Evolutionary conservation across 2,329 filamentous ascomycete genomes (phyloP).

Genomic region (Fusarium brachygibbosum): DNA sequence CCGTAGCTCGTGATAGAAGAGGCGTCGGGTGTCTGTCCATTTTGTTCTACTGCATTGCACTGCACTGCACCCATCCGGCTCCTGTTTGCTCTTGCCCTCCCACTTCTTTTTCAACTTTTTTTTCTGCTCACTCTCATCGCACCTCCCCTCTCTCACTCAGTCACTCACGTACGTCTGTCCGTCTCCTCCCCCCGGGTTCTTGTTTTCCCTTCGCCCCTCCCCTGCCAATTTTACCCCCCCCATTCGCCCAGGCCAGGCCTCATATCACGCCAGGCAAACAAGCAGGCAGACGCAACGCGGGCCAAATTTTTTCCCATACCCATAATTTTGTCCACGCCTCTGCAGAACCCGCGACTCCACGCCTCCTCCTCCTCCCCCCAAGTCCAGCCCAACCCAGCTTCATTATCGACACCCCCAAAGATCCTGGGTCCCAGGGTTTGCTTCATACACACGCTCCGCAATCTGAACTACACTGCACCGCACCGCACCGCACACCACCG

Average conservation of each 20-base stretch:
- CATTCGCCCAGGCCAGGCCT: constrained; percentile 22
- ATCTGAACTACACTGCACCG: constrained; percentile 47
- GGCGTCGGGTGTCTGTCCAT: constrained; percentile 28
- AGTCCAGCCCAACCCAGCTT: constrained; percentile 51
- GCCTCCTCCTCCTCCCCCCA: constrained; percentile 51
- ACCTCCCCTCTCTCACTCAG: constrained; percentile 24
- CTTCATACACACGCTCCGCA: constrained; percentile 49
- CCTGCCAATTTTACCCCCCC: constrained; percentile 32
- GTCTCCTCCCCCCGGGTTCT: constrained; percentile 39
- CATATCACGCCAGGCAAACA: constrained; percentile 40
- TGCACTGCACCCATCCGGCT: constrained; percentile 35
- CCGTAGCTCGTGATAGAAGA: constrained; percentile 20
- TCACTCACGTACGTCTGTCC: constrained; percentile 13
- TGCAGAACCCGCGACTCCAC: constrained; percentile 55
- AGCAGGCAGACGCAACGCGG: constrained; percentile 25
- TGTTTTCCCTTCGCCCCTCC: constrained; percentile 47
- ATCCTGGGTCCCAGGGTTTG: constrained; percentile 50
- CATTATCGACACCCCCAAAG: constrained; percentile 60
- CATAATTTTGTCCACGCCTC: constrained; percentile 54
- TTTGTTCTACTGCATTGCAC: constrained; percentile 18
- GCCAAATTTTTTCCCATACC: constrained; percentile 42
- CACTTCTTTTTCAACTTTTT: constrained; percentile 24
- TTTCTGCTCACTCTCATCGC: constrained; percentile 22
- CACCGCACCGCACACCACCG: constrained; percentile 40
- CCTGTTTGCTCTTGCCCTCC: constrained; percentile 37